phyloP scores from a whole-genome alignment of 140 eudicot species.

The Senecio squalidus region DNA sequence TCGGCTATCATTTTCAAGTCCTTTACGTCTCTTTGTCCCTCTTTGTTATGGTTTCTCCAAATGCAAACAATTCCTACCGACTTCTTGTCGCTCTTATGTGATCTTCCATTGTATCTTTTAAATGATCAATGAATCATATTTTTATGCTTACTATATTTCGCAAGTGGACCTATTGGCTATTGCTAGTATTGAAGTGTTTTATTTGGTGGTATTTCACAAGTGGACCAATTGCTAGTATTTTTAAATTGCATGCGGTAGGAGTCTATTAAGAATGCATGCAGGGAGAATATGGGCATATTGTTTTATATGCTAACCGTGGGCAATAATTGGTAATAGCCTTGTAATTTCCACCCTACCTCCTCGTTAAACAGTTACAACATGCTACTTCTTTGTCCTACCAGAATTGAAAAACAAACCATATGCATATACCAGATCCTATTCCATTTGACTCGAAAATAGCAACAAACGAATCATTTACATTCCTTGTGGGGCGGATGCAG shows the following conservation, averaged over 20 bases:
- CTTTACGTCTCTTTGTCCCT: not conserved
- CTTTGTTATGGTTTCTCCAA: not conserved
- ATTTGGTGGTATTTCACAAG: not conserved
- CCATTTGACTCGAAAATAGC: constrained; percentile 1
- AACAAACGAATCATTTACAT: not conserved
- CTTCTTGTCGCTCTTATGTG: not conserved
- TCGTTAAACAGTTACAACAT: not conserved
- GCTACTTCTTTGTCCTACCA: constrained; percentile 8
- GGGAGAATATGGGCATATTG: not conserved
- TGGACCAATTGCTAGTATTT: too few species aligned
- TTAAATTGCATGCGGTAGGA: not conserved
- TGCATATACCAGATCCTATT: not conserved
- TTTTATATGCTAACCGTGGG: too few species aligned
- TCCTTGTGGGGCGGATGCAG: not conserved
- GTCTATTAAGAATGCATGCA: not conserved
- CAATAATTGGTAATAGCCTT: not conserved
- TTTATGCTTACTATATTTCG: not conserved
- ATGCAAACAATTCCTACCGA: not conserved
- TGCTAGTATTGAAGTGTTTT: not conserved
- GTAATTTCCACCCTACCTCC: not conserved
- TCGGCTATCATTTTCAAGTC: not conserved
- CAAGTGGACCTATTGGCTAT: not conserved
- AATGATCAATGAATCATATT: not conserved
- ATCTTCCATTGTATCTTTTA: not conserved
- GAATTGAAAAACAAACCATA: not conserved